phyloP scores from a whole-genome alignment of 2,329 filamentous ascomycete genomes.

The Botrytis squamosa region DNA sequence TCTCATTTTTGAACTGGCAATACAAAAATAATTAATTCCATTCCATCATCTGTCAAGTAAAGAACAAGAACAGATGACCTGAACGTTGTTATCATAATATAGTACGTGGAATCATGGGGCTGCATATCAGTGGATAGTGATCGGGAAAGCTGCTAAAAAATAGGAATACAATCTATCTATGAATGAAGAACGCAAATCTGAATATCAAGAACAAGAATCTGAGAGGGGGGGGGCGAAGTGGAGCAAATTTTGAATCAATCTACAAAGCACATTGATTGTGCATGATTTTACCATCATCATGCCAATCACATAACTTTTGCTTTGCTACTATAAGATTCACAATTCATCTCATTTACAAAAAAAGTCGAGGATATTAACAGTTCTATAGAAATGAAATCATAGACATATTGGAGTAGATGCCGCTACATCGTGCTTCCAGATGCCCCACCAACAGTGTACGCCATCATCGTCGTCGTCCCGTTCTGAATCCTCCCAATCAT shows the following conservation, averaged over 20 bases:
- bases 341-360: neutral
- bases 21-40: neutral
- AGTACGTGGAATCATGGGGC: too few species aligned
- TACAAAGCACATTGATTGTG: neutral
- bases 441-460: conserved; percentile 24
- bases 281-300: conserved; percentile 10
- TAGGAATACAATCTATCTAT: neutral
- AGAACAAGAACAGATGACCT: neutral
- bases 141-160: too few species aligned
- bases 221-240: neutral
- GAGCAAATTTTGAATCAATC: neutral
- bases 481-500: conserved; percentile 19
- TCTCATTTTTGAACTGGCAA: neutral
- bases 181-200: neutral
- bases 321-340: conserved; percentile 4
- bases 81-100: neutral
- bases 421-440: conserved; percentile 15
- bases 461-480: conserved; percentile 3
- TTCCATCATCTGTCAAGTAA: neutral
- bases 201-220: neutral
- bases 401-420: neutral
- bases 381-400: neutral
- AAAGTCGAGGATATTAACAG: neutral
- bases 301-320: neutral
- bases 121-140: neutral